phyloP scores from a whole-genome alignment of 2,329 filamentous ascomycete species.

The Neurospora sp. region DNA sequence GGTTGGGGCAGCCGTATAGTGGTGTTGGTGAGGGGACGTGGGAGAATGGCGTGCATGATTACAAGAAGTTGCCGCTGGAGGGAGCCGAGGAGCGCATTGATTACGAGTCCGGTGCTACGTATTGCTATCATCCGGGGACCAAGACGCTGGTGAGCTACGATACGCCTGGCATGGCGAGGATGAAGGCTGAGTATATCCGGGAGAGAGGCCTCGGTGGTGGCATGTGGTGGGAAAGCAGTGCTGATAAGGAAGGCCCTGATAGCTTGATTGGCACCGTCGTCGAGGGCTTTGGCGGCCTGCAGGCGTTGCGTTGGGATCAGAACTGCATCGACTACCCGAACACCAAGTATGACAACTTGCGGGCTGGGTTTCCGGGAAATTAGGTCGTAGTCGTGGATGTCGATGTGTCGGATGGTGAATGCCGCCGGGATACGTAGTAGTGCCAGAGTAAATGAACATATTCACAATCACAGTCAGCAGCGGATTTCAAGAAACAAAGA shows the following conservation, averaged over 20 bases:
- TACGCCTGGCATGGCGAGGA: slow-evolving; percentile 53
- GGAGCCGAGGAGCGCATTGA: slow-evolving; percentile 59
- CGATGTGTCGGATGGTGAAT: not conserved
- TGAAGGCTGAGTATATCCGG: slow-evolving; percentile 65
- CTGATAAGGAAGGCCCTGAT: slow-evolving; percentile 54
- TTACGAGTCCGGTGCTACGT: slow-evolving; percentile 56
- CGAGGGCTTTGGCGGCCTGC: slow-evolving; percentile 44
- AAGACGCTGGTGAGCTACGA: slow-evolving; percentile 72
- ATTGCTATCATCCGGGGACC: slow-evolving; percentile 58
- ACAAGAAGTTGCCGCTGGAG: slow-evolving; percentile 67
- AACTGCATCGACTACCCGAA: slow-evolving; percentile 57
- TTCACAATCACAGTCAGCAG: not conserved
- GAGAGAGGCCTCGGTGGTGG: slow-evolving; percentile 63
- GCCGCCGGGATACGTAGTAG: not conserved
- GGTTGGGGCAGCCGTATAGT: slow-evolving; percentile 57
- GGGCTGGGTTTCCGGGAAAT: slow-evolving; percentile 43
- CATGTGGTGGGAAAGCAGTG: slow-evolving; percentile 97
- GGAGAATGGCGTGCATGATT: slow-evolving; percentile 82
- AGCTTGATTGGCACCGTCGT: slow-evolving; percentile 63
- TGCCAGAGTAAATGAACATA: not conserved
- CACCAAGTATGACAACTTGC: slow-evolving; percentile 63
- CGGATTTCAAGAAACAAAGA: not conserved
- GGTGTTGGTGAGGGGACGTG: slow-evolving; percentile 73
- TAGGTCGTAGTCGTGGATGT: slow-evolving; percentile 11
- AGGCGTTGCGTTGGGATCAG: slow-evolving; percentile 36